phyloP scores from a whole-genome alignment of 352 stramenopile species.

The Stephanocyclus meneghinianus region DNA sequence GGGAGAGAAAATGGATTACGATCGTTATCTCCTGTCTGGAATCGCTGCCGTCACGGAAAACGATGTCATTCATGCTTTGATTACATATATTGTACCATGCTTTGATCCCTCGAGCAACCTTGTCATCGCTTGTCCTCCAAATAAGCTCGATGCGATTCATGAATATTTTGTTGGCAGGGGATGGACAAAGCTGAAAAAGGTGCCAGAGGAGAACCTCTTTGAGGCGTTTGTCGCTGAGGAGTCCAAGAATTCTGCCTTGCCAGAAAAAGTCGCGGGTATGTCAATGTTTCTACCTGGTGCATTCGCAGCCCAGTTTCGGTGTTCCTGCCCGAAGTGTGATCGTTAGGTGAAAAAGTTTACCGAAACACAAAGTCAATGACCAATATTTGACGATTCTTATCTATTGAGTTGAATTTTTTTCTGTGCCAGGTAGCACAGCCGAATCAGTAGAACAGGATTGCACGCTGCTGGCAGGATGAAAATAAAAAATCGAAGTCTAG shows the following conservation, averaged over 20 bases:
- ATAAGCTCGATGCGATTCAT: conserved; percentile 47
- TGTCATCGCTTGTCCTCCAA: conserved; percentile 41
- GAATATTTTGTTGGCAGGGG: conserved; percentile 43
- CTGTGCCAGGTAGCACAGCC: no score
- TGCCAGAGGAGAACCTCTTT: conserved; percentile 44
- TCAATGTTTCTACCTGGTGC: conserved; percentile 45
- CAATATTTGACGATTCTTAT: not conserved
- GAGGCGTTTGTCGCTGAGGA: conserved; percentile 31
- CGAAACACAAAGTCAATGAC: not conserved
- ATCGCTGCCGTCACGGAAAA: conserved; percentile 32
- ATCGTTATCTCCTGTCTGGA: conserved; percentile 36
- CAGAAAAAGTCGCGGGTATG: conserved; percentile 41
- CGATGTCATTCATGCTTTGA: conserved; percentile 39
- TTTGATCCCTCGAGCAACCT: conserved; percentile 49
- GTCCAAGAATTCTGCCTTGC: conserved; percentile 2
- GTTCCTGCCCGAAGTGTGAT: conserved; percentile 29
- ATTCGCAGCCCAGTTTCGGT: conserved; percentile 38
- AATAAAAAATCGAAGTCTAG: no score
- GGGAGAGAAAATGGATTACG: conserved; percentile 50
- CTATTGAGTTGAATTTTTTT: no score
- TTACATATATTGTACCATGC: conserved; percentile 42
- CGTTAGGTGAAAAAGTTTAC: not conserved
- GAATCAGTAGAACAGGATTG: no score
- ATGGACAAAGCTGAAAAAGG: conserved; percentile 50
- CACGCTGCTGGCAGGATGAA: no score